Evolutionary conservation across 148 eudicot genomes (phyloP).

Genomic region (Pharnaceum exiguum): DNA sequence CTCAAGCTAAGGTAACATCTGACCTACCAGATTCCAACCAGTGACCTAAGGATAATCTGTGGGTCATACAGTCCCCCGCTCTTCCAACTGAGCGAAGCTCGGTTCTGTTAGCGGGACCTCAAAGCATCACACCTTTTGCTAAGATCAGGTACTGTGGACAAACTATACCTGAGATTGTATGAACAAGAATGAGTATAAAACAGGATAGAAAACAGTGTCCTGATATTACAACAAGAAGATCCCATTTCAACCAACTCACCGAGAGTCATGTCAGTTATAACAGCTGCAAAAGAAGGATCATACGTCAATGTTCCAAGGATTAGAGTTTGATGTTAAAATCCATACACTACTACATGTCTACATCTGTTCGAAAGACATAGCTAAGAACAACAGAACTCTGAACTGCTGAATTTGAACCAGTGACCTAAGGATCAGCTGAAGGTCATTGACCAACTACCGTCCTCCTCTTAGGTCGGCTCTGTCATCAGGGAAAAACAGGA

Average conservation of each 20-base stretch:
- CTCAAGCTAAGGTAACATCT: no score
- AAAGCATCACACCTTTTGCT: neutral
- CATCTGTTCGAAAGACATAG: neutral
- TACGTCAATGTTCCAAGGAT: no score
- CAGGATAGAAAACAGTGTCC: no score
- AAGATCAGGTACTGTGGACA: neutral
- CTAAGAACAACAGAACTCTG: neutral
- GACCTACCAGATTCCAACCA: slow-evolving; percentile 88
- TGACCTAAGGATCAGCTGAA: slow-evolving; percentile 58
- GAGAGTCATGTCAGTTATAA: neutral
- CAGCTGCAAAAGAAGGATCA: neutral
- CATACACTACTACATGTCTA: no score
- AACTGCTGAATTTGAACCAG: slow-evolving; percentile 20
- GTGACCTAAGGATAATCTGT: slow-evolving; percentile 66
- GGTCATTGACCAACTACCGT: no score
- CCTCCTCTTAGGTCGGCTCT: neutral
- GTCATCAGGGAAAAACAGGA: no score
- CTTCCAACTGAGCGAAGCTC: slow-evolving; percentile 63
- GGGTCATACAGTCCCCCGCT: slow-evolving; percentile 24
- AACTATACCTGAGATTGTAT: no score
- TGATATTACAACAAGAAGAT: neutral
- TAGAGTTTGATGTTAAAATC: no score
- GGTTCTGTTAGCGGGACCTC: neutral
- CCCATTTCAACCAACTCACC: neutral
- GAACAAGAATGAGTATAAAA: no score